These are phyloP conservation scores for Cryptococcus jaspeensis DNA, from an alignment of 1,284 basidiomycete species.

Conservation along the genomic window DNA sequence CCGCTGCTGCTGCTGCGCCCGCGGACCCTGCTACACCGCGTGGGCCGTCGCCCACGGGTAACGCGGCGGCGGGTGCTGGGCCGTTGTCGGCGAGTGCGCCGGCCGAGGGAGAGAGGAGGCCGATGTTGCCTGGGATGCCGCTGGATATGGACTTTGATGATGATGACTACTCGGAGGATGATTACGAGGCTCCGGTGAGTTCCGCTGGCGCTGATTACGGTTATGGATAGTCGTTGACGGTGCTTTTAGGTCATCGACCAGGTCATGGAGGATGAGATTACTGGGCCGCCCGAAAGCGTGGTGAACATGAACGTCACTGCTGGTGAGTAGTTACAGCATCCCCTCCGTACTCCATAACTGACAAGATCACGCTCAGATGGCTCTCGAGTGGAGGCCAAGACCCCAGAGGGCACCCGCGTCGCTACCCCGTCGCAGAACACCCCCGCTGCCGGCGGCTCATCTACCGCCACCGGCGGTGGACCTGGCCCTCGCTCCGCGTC, in stretches of 20 bases:
- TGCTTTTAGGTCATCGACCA: conserved; percentile 55
- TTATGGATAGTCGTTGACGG: conserved; percentile 2
- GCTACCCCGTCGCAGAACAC: conserved; percentile 67
- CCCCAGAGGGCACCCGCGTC: conserved; percentile 90
- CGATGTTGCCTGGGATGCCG: conserved; percentile 34
- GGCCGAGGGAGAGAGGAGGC: conserved; percentile 16
- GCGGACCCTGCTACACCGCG: conserved; percentile 8
- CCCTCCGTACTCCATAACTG: not conserved
- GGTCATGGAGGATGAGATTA: conserved; percentile 59
- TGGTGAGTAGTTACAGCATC: conserved; percentile 55
- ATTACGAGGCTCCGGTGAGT: conserved; percentile 56
- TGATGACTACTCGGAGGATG: conserved; percentile 67
- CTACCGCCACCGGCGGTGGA: conserved; percentile 25
- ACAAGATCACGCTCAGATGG: conserved; percentile 61
- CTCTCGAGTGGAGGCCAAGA: conserved; percentile 87
- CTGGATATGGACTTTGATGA: conserved; percentile 52
- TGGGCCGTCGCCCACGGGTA: conserved; percentile 14
- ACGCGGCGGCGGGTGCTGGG: too few relatives aligned
- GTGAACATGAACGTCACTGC: conserved; percentile 78
- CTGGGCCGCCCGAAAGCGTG: conserved; percentile 67
- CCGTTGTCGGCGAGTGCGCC: conserved; percentile 16
- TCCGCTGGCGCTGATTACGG: not conserved
- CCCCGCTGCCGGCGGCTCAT: conserved; percentile 2
- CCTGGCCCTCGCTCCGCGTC: conserved; percentile 59
- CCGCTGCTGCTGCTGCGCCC: conserved; percentile 36